phyloP scores from a whole-genome alignment of 2,329 filamentous ascomycete genomes.

The Lithohypha guttulata region DNA sequence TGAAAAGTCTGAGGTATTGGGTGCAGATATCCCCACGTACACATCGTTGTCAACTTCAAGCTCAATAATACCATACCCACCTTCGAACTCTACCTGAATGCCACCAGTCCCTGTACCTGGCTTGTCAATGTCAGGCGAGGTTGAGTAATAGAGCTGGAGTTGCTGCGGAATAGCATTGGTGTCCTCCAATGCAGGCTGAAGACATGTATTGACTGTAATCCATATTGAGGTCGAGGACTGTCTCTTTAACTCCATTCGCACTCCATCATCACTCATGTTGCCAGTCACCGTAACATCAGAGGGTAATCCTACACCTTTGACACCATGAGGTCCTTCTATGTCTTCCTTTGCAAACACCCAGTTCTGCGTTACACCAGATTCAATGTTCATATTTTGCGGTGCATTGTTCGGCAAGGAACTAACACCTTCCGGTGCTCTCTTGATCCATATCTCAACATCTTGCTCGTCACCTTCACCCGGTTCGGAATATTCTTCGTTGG shows the following conservation, averaged over 20 bases:
- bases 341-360: conserved; percentile 54
- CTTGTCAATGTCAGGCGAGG: conserved; percentile 48
- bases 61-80: conserved; percentile 59
- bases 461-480: not conserved
- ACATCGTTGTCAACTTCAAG: conserved; percentile 55
- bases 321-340: conserved; percentile 37
- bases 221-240: conserved; percentile 41
- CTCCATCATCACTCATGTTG: conserved; percentile 17
- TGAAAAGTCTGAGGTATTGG: conserved; percentile 51
- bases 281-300: conserved; percentile 21
- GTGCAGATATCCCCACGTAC: conserved; percentile 66
- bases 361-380: conserved; percentile 50
- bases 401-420: conserved; percentile 51
- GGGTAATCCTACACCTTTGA: conserved; percentile 28
- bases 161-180: conserved; percentile 51
- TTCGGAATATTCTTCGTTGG: not conserved
- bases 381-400: conserved; percentile 48
- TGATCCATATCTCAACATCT: not conserved
- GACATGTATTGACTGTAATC: conserved; percentile 77
- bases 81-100: conserved; percentile 44
- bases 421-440: conserved; percentile 22
- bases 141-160: conserved; percentile 67
- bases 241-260: conserved; percentile 16
- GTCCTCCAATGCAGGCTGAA: conserved; percentile 54
- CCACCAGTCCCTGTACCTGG: conserved; percentile 53